Conservation (phyloP, 257 asterid species). For the Cruciata laevipes region DNA sequence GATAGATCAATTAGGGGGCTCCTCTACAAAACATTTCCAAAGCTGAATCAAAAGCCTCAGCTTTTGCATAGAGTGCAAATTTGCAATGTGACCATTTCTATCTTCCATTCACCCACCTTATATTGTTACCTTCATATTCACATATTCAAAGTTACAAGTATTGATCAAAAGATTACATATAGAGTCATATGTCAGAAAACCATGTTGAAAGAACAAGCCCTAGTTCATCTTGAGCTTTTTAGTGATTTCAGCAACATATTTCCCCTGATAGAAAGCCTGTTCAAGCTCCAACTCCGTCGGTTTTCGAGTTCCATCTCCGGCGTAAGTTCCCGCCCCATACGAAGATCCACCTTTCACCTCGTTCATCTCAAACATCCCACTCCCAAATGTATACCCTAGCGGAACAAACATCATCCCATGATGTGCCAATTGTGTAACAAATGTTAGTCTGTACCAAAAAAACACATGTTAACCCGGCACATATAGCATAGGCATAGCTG, state of each 20-base stretch:
- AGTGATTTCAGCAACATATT: constrained; percentile 59
- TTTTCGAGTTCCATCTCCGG: constrained; percentile 77
- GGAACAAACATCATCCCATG: constrained; percentile 89
- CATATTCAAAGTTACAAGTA: neutral
- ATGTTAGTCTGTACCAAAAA: constrained; percentile 51
- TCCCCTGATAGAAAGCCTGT: constrained; percentile 89
- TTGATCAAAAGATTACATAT: neutral
- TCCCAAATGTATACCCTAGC: constrained; percentile 71
- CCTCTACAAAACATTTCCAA: no score
- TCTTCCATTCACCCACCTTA: neutral
- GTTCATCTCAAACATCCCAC: constrained; percentile 78
- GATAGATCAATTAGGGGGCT: no score
- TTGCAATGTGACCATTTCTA: neutral
- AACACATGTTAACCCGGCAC: no score
- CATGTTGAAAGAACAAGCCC: neutral
- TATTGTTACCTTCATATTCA: no score
- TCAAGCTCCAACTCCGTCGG: constrained; percentile 70
- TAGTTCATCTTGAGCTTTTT: constrained; percentile 42
- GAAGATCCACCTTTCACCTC: constrained; percentile 82
- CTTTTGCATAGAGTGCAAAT: no score
- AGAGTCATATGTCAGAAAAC: no score
- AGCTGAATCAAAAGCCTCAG: no score
- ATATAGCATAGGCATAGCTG: no score
- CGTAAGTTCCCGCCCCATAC: constrained; percentile 81
- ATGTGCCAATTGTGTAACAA: constrained; percentile 78